phyloP scores from a whole-genome alignment of 345 rosid species.

The Dipteronia dyeriana region DNA sequence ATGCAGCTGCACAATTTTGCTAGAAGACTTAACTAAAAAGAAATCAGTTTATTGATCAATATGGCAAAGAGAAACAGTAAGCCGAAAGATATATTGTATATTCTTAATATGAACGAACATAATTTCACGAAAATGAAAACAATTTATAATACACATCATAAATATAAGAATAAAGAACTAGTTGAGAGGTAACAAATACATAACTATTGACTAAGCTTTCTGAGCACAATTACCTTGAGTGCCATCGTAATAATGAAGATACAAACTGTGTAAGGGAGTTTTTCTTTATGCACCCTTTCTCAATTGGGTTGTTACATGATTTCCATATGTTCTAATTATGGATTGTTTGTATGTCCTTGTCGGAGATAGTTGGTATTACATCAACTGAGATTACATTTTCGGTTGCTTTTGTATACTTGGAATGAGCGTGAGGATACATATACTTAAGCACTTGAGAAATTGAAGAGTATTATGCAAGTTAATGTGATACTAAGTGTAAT shows the following conservation, averaged over 20 bases:
- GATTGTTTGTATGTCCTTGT: conserved; percentile 7
- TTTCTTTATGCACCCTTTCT: conserved; percentile 5
- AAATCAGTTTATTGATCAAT: too few species aligned
- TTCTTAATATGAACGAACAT: too few species aligned
- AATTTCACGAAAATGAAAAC: too few species aligned
- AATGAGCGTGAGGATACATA: neutral
- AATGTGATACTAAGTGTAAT: neutral
- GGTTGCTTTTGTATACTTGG: neutral
- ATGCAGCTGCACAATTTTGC: too few species aligned
- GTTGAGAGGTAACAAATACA: conserved; percentile 19
- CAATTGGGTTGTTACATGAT: conserved; percentile 11
- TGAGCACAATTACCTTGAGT: neutral
- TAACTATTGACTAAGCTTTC: neutral
- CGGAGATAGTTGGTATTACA: conserved; percentile 22
- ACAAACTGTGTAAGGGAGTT: conserved; percentile 7
- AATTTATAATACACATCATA: neutral
- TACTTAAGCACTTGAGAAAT: neutral
- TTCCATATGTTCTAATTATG: conserved; percentile 13
- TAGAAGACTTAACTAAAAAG: too few species aligned
- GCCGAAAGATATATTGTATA: too few species aligned
- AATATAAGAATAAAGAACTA: neutral
- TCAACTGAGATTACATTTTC: neutral
- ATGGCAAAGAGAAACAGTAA: too few species aligned
- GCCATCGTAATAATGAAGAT: neutral
- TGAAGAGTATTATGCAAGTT: neutral